Percentiles rank a stretch among this genome's conserved stretches.
Evolutionary conservation across 2,329 filamentous ascomycete species (phyloP).

Genomic region (Pestalotiopsis fici): DNA sequence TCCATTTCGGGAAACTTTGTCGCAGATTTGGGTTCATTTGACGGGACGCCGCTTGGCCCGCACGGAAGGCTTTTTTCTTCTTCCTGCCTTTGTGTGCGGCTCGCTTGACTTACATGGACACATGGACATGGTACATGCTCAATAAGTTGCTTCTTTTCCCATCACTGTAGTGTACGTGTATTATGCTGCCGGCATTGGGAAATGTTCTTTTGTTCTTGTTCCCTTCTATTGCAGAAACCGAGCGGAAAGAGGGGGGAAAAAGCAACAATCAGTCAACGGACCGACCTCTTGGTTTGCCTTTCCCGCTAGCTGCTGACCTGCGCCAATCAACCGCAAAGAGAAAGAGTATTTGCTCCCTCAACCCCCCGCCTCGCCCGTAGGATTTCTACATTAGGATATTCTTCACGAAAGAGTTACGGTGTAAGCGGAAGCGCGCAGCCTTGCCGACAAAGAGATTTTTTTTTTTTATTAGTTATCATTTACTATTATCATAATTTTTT

Average conservation of each 20-base stretch:
- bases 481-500: neutral
- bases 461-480: neutral
- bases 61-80: neutral
- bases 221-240: neutral
- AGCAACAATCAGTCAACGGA: neutral
- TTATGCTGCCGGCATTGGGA: neutral
- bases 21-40: slow-evolving; percentile 3
- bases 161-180: neutral
- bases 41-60: neutral
- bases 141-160: neutral
- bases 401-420: neutral
- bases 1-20: slow-evolving; percentile 1
- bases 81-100: neutral
- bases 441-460: neutral
- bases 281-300: neutral
- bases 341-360: no score
- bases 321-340: no score
- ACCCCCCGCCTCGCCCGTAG: neutral
- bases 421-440: neutral
- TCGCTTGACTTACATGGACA: neutral
- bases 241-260: neutral
- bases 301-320: neutral
- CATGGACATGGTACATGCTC: neutral
- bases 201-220: neutral
- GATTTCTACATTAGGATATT: neutral